Evolutionary conservation across 176 grass and related monocot genomes (phyloP).

Genomic region (Microstegium vimineum): DNA sequence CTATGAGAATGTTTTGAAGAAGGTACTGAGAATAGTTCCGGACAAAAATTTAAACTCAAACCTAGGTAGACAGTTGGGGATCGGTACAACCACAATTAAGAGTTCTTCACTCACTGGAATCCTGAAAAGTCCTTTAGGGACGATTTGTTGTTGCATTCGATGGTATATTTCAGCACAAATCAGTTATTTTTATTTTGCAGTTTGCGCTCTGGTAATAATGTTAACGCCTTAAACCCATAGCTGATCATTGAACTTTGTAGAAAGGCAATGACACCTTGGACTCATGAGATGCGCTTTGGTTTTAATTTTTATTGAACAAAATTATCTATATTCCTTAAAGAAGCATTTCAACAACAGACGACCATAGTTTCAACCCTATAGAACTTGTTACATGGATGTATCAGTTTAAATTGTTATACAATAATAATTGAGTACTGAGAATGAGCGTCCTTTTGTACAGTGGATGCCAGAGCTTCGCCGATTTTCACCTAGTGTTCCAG

Average conservation of each 20-base stretch:
- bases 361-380: background rate
- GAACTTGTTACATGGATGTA: background rate
- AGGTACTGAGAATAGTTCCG: background rate
- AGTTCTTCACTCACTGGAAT: background rate
- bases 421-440: background rate
- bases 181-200: background rate
- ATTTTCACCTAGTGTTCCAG: conserved; percentile 61
- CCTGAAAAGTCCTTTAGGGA: background rate
- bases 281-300: background rate
- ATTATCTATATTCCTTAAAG: background rate
- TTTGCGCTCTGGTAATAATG: background rate
- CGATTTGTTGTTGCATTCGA: background rate
- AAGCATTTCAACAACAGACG: background rate
- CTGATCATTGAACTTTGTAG: background rate
- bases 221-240: background rate
- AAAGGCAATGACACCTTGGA: background rate
- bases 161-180: background rate
- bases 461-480: conserved; percentile 86
- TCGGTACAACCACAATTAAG: background rate
- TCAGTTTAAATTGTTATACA: background rate
- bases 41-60: background rate
- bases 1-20: conserved; percentile 37
- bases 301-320: background rate
- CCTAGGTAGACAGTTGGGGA: background rate
- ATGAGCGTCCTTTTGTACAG: conserved; percentile 25